phyloP scores from a whole-genome alignment of 2,329 filamentous ascomycete species.

The Diaporthe aspalathi region DNA sequence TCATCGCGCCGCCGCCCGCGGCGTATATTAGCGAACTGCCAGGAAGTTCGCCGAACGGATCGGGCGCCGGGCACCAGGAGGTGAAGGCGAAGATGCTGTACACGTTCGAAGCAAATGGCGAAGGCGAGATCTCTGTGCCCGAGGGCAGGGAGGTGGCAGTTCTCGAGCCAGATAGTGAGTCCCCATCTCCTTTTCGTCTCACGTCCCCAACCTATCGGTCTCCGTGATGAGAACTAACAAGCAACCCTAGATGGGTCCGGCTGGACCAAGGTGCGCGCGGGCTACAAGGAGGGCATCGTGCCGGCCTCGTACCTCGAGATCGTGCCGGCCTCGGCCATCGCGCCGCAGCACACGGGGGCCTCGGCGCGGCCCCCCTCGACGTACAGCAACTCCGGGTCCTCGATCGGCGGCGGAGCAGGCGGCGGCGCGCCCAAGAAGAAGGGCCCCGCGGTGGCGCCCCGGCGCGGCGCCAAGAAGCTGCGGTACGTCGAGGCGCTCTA shows the following conservation, averaged over 20 bases:
- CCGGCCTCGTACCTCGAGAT: constrained; percentile 87
- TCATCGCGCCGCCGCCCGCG: constrained; percentile 88
- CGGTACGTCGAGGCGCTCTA: constrained; percentile 95
- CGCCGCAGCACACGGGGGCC: constrained; percentile 58
- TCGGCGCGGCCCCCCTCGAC: constrained; percentile 76
- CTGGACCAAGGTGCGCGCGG: constrained; percentile 86
- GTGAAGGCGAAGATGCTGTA: constrained; percentile 88
- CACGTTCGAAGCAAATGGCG: constrained; percentile 80
- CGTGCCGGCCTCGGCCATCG: constrained; percentile 58
- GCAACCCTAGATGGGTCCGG: constrained; percentile 79
- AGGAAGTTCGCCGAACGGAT: constrained; percentile 60
- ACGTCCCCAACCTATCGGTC: constrained; percentile 20
- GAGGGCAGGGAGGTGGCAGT: constrained; percentile 84
- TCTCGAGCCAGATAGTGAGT: constrained; percentile 88
- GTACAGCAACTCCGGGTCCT: constrained; percentile 82
- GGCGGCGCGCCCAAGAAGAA: constrained; percentile 76
- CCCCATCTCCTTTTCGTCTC: neutral
- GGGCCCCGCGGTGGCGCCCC: constrained; percentile 90
- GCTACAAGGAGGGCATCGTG: constrained; percentile 84
- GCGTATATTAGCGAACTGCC: constrained; percentile 80
- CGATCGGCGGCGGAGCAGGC: constrained; percentile 64
- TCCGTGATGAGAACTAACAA: constrained; percentile 44
- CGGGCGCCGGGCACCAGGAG: constrained; percentile 51
- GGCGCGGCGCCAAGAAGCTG: constrained; percentile 90
- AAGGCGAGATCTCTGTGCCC: constrained; percentile 82